Evolutionary conservation across 2,329 filamentous ascomycete species (phyloP), one percentile per base, ranked within the genome.

Genomic region (Pseudopyrenochaeta lycopersici): DNA sequence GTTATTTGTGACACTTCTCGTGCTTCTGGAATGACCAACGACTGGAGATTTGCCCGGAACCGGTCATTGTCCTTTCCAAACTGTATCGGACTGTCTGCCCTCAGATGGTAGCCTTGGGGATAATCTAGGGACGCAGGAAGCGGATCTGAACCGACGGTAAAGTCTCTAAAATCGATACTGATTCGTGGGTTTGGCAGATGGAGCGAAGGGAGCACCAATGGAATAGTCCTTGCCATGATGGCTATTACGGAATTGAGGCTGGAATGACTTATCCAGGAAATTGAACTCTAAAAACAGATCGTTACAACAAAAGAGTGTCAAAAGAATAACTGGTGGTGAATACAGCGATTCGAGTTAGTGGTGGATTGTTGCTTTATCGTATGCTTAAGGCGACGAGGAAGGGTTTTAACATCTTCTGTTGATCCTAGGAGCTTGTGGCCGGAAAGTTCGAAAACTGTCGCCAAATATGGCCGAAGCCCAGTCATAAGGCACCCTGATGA

Each of bases 161-260:
- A 61, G 7, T 41, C 60, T 1, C 58, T 36, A 31, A 67, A 67
- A 47, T 68, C 61, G 10, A 66, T 56, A 42, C 63, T 64, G 53
- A 66, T 64, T 29, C 60, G 63, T 51, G 55, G 54, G 47, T 56
- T 64, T 7, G 66, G 66, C 9, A 69, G 54, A n/a, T 60, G 43
- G n/a, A 67, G 57, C 27, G 63, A 56, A 9, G 67, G 58, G 33
- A 54, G 48, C 12, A 56, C 52, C 20, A 58, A 57, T 23, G 61
- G 49, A 33, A 54, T 46, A 54, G 47, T 38, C 27, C 58, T 38
- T 21, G 61, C 49, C 64, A 68, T 67, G 7, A 9, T 52, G 48
- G 36, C 31, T 38, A 60, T 53, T 29, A 39, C 12, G 17, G 35
- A 18, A 33, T 17, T 7, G 18, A 11, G 5, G 11, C 27, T n/a